Conservation (phyloP, 768 basidiomycete genomes). For the Tubosaeta sp. region DNA sequence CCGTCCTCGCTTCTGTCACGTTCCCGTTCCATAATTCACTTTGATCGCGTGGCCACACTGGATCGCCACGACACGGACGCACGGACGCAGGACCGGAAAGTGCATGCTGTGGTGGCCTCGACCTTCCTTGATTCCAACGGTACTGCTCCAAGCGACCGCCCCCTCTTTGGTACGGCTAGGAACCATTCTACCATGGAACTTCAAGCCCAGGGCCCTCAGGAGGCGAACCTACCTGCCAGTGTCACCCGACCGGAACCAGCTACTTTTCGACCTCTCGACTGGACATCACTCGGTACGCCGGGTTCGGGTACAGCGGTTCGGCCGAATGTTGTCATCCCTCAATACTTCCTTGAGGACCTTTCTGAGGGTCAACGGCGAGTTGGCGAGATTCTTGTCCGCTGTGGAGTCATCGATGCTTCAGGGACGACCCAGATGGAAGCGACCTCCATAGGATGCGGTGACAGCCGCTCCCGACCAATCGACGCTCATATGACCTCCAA, state of each 20-base stretch:
- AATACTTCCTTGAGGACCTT: constrained; percentile 4
- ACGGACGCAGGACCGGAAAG: constrained; percentile 13
- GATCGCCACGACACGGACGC: constrained; percentile 26
- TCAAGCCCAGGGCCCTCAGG: background rate
- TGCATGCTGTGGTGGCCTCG: constrained; percentile 8
- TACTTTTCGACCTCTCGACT: background rate
- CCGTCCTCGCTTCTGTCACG: constrained; percentile 7
- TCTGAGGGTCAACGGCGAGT: constrained; percentile 16
- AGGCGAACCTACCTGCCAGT: background rate
- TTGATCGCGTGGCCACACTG: constrained; percentile 16
- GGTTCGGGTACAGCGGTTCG: background rate
- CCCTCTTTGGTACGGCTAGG: background rate
- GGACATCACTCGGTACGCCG: constrained; percentile 5
- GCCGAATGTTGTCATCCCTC: background rate
- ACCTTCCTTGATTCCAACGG: constrained; percentile 10
- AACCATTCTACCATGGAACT: constrained; percentile 6
- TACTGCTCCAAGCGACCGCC: background rate
- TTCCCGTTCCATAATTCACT: constrained; percentile 8
- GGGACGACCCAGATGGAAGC: background rate
- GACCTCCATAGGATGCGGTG: background rate
- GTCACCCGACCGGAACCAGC: background rate
- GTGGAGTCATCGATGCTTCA: constrained; percentile 13
- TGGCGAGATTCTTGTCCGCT: constrained; percentile 19
- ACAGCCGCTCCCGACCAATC: background rate
- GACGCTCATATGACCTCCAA: background rate